Evolutionary conservation across 768 basidiomycete species (phyloP).

Genomic region (Plicaturopsis crispa): DNA sequence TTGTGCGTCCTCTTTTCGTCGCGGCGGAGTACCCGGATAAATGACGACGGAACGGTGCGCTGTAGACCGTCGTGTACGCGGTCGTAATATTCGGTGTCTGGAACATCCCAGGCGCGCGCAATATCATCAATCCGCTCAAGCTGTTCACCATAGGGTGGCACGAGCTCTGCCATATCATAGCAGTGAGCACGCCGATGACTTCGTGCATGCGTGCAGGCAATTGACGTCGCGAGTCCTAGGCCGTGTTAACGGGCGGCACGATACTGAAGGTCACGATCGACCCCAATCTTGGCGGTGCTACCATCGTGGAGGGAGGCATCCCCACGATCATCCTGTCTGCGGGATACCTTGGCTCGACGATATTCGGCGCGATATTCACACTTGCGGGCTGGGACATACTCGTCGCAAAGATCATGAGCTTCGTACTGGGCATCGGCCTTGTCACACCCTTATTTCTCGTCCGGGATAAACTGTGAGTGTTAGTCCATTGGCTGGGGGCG

Average conservation of each 20-base stretch:
- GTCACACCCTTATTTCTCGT: conserved; percentile 82
- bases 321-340: conserved; percentile 66
- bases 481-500: conserved; percentile 1
- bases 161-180: conserved; percentile 77
- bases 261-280: conserved; percentile 79
- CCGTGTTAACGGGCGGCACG: conserved; percentile 71
- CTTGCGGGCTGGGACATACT: conserved; percentile 84
- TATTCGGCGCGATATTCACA: conserved; percentile 78
- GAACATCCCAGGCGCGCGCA: conserved; percentile 77
- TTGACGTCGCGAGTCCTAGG: conserved; percentile 34
- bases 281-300: conserved; percentile 72
- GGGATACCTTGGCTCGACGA: conserved; percentile 77
- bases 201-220: conserved; percentile 5
- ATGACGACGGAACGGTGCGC: not conserved
- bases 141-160: conserved; percentile 87
- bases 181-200: conserved; percentile 36
- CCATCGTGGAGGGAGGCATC: conserved; percentile 70
- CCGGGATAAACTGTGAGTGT: conserved; percentile 78
- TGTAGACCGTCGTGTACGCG: conserved; percentile 74
- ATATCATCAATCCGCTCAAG: conserved; percentile 78
- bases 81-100: conserved; percentile 84
- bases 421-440: conserved; percentile 81
- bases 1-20: conserved; percentile 39
- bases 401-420: conserved; percentile 88
- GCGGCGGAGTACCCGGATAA: conserved; percentile 5